Evolutionary conservation across 208 protist species (phyloP).

Genomic region (Entamoeba histolytica): DNA sequence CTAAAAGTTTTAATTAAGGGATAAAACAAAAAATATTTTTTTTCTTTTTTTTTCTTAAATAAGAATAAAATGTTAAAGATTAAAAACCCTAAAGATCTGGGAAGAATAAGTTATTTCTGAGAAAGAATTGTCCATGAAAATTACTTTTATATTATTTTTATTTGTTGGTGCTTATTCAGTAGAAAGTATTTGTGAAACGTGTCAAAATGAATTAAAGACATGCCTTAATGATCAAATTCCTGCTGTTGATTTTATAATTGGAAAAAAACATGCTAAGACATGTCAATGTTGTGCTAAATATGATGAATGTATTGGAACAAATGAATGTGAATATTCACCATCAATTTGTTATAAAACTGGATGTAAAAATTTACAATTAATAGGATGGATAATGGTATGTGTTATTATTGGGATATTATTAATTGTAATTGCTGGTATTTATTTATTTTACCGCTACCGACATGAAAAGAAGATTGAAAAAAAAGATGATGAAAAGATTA

Average conservation of each 20-base stretch:
- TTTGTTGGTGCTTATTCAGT: no score
- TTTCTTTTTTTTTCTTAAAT: no score
- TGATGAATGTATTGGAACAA: background rate
- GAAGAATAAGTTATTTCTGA: no score
- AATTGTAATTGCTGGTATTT: background rate
- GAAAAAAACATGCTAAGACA: background rate
- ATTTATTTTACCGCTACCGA: background rate
- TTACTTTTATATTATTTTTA: no score
- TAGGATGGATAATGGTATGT: background rate
- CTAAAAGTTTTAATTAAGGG: no score
- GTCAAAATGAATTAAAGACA: background rate
- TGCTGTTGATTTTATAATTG: background rate
- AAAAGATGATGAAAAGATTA: background rate
- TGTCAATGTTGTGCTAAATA: background rate
- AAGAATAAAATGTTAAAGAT: no score
- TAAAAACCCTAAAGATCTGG: no score
- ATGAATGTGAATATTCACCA: background rate
- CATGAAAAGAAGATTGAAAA: background rate
- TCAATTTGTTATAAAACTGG: background rate
- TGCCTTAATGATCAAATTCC: background rate
- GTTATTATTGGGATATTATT: background rate
- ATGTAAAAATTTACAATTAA: background rate
- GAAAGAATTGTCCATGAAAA: no score
- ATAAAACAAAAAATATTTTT: no score
- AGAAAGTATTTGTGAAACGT: background rate